Evolutionary conservation across 2,329 filamentous ascomycete species (phyloP), one percentile per base, ranked within the genome.

Genomic region (Cercospora sesami): DNA sequence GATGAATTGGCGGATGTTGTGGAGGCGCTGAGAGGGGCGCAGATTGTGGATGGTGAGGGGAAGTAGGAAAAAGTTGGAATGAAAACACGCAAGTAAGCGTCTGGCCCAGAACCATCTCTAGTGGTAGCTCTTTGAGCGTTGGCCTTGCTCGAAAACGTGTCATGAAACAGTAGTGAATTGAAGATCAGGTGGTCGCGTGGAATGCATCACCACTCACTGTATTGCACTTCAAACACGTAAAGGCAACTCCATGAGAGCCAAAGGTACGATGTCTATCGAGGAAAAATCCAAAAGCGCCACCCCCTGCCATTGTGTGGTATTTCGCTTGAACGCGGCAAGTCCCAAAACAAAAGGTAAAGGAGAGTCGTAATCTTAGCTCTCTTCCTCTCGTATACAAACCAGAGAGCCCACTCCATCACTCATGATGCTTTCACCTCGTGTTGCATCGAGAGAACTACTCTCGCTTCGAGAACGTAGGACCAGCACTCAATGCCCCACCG

Each of bases 1-100:
- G 87, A 90, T 73, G 91, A 94, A 76, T 83, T 94, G 55, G 83
- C 85, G n/a, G 86, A 87, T 66, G 94, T 92, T 0, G 82, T 97
- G 73, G 86, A 86, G 58, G 92, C 92, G 5, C 79, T 97, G 75
- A 45, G 69, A 31, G 72, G 71, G 4, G 69, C 66, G 53, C 68
- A 71, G 48, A 30, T 62, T 2, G 0, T 62, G 12, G 23, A 51
- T 21, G 21, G 16, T 2, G 58, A 33, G 9, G 31, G 31, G 10
- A 33, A 33, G 31, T 33, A 33, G 10, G 10, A 12, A 4, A 4
- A 12, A 33, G 2, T 30, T 6, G 28, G 28, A 30, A 30, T 1
- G 6, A 30, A 30, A 30, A 7, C 6, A 33, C 10, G 31, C 31
- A 33, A 33, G 9, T 12, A 9, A 33, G 31, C 2, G 10, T 33